phyloP scores from a whole-genome alignment of 306 rosid species.

The Quercus bicolor region DNA sequence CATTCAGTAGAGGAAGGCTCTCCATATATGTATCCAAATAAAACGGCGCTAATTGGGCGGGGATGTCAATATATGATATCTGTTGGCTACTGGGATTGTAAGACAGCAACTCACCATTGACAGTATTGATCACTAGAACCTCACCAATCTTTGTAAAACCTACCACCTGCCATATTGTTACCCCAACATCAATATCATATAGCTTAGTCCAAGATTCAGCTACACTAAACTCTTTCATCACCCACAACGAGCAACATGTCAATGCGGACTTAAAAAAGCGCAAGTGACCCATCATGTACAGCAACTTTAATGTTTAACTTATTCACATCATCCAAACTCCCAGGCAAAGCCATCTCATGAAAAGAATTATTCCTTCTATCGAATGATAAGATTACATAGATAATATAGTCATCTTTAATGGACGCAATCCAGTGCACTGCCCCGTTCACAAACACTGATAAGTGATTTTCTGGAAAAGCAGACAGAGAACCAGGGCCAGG shows the following conservation, averaged over 20 bases:
- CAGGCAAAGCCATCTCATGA: background rate
- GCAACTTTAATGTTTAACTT: background rate
- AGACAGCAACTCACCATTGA: conserved; percentile 7
- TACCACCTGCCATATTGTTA: background rate
- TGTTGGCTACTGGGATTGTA: background rate
- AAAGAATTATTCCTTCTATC: conserved; percentile 5
- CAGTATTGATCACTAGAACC: background rate
- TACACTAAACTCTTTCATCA: conserved; percentile 9
- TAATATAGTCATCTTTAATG: background rate
- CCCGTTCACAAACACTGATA: conserved; percentile 4
- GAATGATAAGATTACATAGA: background rate
- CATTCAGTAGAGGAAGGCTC: background rate
- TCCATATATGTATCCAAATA: background rate
- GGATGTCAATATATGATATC: background rate
- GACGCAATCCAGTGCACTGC: conserved; percentile 11
- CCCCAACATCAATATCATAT: background rate
- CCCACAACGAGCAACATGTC: background rate
- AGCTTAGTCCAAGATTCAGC: conserved; percentile 19
- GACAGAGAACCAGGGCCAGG: background rate
- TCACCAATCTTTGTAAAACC: background rate
- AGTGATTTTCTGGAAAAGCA: background rate
- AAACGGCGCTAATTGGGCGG: background rate
- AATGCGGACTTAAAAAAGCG: background rate
- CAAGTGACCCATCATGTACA: background rate
- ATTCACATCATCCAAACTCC: background rate